A percentile compares a stretch with the other conserved stretches of the same genome.
Evolutionary conservation across 441 rosid genomes (phyloP).

Genomic region (Gossypium aridum): DNA sequence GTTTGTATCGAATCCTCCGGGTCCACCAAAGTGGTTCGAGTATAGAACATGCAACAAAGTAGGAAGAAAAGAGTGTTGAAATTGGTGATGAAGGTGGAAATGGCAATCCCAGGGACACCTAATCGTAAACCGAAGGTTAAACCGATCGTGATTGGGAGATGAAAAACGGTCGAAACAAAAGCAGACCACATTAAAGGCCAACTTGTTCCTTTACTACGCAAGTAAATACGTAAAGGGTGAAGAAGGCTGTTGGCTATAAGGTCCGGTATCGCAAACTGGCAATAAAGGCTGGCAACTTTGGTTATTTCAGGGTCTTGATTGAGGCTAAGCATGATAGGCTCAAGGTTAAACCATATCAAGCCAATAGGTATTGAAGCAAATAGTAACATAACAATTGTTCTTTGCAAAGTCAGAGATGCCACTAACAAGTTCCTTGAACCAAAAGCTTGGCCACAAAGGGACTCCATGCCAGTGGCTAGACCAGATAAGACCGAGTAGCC

Average conservation of each 20-base stretch:
- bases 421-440: slow-evolving; percentile 58
- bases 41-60: slow-evolving; percentile 36
- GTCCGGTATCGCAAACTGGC: slow-evolving; percentile 67
- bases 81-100: slow-evolving; percentile 55
- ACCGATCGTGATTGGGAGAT: slow-evolving; percentile 48
- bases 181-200: slow-evolving; percentile 92
- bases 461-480: slow-evolving; percentile 84
- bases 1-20: not conserved
- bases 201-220: slow-evolving; percentile 72
- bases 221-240: slow-evolving; percentile 72
- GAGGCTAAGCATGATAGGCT: slow-evolving; percentile 58
- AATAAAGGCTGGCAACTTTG: slow-evolving; percentile 57
- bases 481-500: slow-evolving; percentile 90
- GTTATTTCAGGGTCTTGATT: slow-evolving; percentile 60
- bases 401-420: slow-evolving; percentile 43
- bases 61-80: slow-evolving; percentile 56
- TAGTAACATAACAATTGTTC: slow-evolving; percentile 55
- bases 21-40: not conserved
- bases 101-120: slow-evolving; percentile 74
- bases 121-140: slow-evolving; percentile 46
- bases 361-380: slow-evolving; percentile 56
- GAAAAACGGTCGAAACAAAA: slow-evolving; percentile 41
- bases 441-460: slow-evolving; percentile 75
- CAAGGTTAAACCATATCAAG: slow-evolving; percentile 61
- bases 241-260: slow-evolving; percentile 66